These are phyloP conservation scores for Ilyonectria destructans DNA, from an alignment of 2,329 filamentous ascomycete genomes.

Conservation along the genomic window DNA sequence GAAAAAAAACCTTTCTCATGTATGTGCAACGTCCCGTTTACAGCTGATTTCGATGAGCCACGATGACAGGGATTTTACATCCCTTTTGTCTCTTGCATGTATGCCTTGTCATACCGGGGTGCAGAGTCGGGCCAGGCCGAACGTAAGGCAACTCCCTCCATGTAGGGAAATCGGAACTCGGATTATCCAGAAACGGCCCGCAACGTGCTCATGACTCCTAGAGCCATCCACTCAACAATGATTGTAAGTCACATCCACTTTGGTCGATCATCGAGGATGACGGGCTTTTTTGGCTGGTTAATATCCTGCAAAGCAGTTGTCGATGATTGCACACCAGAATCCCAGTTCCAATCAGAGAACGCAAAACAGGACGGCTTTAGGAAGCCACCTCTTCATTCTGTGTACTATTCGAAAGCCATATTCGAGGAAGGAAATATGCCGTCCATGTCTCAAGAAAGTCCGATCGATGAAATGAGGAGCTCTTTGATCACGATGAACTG, in stretches of 20 bases:
- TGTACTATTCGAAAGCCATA: not conserved
- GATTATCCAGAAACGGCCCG: not conserved
- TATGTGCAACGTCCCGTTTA: not conserved
- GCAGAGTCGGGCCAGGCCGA: not conserved
- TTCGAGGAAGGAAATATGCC: too few species aligned
- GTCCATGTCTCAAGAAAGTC: too few species aligned
- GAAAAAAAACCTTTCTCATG: not conserved
- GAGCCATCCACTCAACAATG: not conserved
- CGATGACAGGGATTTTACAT: not conserved
- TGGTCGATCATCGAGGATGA: not conserved
- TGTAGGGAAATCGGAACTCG: not conserved
- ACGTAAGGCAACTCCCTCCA: not conserved
- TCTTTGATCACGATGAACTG: too few species aligned
- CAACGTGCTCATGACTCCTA: not conserved
- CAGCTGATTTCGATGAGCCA: not conserved
- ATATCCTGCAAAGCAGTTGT: not conserved
- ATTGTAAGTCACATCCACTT: too few species aligned
- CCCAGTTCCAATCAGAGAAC: not conserved
- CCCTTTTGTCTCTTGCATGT: not conserved
- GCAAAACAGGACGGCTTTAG: not conserved
- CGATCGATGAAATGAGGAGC: too few species aligned
- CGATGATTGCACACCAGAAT: not conserved
- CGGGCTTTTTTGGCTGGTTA: not conserved
- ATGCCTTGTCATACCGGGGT: not conserved
- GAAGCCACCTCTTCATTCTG: not conserved